These are phyloP conservation scores for Neurospora africana DNA, from an alignment of 495 filamentous ascomycete genomes.

Conservation along the genomic window DNA sequence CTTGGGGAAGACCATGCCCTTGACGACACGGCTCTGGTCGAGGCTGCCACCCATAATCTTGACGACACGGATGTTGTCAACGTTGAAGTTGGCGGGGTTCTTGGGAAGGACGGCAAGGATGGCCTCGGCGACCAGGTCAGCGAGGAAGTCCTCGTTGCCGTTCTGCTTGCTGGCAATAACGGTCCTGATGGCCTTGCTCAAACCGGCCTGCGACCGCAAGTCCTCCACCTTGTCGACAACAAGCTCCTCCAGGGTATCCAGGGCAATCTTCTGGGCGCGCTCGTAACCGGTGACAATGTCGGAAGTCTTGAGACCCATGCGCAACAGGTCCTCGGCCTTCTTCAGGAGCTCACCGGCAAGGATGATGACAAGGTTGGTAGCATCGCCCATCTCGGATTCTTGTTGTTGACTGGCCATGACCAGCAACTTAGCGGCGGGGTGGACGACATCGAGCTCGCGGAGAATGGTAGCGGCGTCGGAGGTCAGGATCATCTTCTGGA, in stretches of 20 bases:
- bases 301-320: conserved; percentile 92
- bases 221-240: conserved; percentile 85
- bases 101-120: conserved; percentile 91
- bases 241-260: conserved; percentile 78
- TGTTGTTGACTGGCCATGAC: conserved; percentile 99
- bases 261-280: conserved; percentile 77
- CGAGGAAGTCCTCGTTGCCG: conserved; percentile 80
- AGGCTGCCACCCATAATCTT: conserved; percentile 99
- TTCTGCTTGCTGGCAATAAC: conserved; percentile 95
- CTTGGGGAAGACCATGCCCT: conserved; percentile 95
- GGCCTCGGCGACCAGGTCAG: conserved; percentile 80
- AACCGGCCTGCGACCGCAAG: conserved; percentile 62
- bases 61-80: conserved; percentile 97
- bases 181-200: conserved; percentile 91
- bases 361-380: conserved; percentile 94
- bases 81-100: conserved; percentile 97
- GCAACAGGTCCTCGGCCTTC: conserved; percentile 91
- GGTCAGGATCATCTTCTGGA: conserved; percentile 99
- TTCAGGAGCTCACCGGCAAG: conserved; percentile 91
- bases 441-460: conserved; percentile 94
- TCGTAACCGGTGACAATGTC: conserved; percentile 95
- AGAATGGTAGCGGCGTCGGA: conserved; percentile 97
- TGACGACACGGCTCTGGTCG: conserved; percentile 86
- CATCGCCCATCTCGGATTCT: conserved; percentile 97
- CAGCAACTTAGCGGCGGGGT: conserved; percentile 95